Evolutionary conservation across 192 early-diverging fungal genomes (phyloP), one percentile per base, ranked within the genome.

Genomic region (Coemansia furcata): DNA sequence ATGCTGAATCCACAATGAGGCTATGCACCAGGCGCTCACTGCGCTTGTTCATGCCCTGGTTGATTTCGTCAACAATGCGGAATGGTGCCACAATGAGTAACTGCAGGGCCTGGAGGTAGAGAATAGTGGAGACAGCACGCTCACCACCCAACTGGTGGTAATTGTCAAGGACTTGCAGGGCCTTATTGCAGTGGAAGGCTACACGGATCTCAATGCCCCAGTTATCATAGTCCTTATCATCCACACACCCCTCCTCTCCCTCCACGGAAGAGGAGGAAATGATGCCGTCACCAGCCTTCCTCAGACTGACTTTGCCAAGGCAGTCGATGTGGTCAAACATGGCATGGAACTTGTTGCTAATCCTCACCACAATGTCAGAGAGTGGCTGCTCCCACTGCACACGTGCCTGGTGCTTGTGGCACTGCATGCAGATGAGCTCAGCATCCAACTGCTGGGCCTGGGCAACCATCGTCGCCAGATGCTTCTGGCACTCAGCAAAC

Each of bases 11-110:
- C 35, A 99, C 95, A 46, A 99, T 87, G 66, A 94, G 92, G 17
- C 85, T 70, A 82, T 99, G 98, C n/a, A 98, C 90, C 79, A 96
- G 81, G 29, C 98, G 86, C 73, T 99, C 98, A 74, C 98, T 99
- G 37, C 90, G 86, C 35, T 93, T 91, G 79, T 99, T 96, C 98
- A 99, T 98, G 55, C 98, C 98, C 74, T 99, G 98, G 74, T 99
- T 99, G 65, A 99, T 99, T 79, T 99, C 96, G 85, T 99, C 98
- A 12, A 99, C 96, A 0, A 98, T 93, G 58, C 98, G 89, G 89
- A 99, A 99, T 17, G 98, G 96, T 7, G 93, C 86, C 6, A 95
- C 91, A 3, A 67, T 71, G 38, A 98, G 77, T 12, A 79, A 72
- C 86, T 99, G 98, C 60, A 99, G 85, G 15, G 98, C 85, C 88